Evolutionary conservation across 441 rosid genomes (phyloP), one percentile per base, ranked within the genome.

Genomic region (Mallotus repandus): DNA sequence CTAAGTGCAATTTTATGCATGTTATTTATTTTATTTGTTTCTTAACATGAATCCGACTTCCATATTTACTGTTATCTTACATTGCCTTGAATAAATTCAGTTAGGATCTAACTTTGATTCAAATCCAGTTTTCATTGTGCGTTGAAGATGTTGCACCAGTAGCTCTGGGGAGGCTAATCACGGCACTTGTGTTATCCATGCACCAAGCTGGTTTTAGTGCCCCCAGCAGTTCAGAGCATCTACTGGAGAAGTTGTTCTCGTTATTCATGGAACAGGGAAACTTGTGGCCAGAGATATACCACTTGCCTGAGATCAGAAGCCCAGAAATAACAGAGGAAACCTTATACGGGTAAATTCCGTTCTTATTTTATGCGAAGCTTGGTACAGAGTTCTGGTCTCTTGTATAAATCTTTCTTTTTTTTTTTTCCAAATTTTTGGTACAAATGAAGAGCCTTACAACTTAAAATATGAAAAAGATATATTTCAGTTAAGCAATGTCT

Each of bases 261-360:
- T 83, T 96, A 72, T 96, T 96, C 81, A 84, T 92, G 86, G 99
- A 96, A 76, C 99, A 96, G 74, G 99, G 98, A 74, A 86, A 81
- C 82, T 74, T 91, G 70, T 96, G 97, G 98, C 95, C 98, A 12
- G 98, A 92, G 77, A 83, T 96, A 69, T 86, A 93, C 82, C 84
- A 80, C 81, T 83, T 84, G 77, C 88, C 91, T 66, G 98, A 94
- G 86, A 86, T 84, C 74, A 87, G 76, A 77, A 86, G 89, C 79
- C 79, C 90, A 56, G 92, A 86, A 81, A 80, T 85, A 63, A 89
- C 98, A 50, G 99, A 96, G 80, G 87, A 81, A 85, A 88, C 81
- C 80, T 80, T 96, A 88, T 91, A 89, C 76, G 88, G 97, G 99
- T 94, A 89, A 80, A 49, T 79, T 64, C 46, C 46, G 10, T 45